These are phyloP conservation scores for Medicago lupulina DNA, from an alignment of 306 rosid species.

Conservation along the genomic window DNA sequence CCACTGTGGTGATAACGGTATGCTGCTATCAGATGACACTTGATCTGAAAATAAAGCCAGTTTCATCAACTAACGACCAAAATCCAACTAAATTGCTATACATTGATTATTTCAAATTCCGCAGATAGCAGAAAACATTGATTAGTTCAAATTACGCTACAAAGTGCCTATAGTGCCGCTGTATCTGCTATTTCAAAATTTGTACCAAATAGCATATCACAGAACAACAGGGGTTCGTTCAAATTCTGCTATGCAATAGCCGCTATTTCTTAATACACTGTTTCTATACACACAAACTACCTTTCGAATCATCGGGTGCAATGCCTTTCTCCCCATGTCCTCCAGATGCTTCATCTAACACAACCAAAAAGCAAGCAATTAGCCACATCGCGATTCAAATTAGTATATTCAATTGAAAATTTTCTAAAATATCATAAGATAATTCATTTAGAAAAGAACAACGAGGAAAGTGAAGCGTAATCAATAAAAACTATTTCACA, in stretches of 20 bases:
- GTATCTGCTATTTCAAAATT: too few relatives aligned
- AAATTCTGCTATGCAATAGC: too few relatives aligned
- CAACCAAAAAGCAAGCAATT: constrained; percentile 38
- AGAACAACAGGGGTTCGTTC: too few relatives aligned
- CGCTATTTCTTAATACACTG: too few relatives aligned
- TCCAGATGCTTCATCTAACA: constrained; percentile 58
- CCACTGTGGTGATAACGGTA: constrained; percentile 84
- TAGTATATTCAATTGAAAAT: neutral
- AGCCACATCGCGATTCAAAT: constrained; percentile 11
- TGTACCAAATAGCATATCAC: too few relatives aligned
- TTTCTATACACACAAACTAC: constrained; percentile 39
- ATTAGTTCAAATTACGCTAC: too few relatives aligned
- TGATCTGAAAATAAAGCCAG: constrained; percentile 57
- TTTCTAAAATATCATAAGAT: neutral
- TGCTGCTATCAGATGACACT: constrained; percentile 58
- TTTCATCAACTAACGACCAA: constrained; percentile 36
- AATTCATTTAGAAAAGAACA: neutral
- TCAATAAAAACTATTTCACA: neutral
- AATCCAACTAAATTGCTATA: constrained; percentile 8
- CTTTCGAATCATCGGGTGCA: constrained; percentile 59
- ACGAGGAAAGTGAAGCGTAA: neutral
- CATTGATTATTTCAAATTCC: neutral
- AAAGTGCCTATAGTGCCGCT: too few relatives aligned
- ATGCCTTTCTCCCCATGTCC: constrained; percentile 62
- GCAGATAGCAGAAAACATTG: too few relatives aligned